phyloP scores from a whole-genome alignment of 805 yeast genomes.

The Candida piceae region DNA sequence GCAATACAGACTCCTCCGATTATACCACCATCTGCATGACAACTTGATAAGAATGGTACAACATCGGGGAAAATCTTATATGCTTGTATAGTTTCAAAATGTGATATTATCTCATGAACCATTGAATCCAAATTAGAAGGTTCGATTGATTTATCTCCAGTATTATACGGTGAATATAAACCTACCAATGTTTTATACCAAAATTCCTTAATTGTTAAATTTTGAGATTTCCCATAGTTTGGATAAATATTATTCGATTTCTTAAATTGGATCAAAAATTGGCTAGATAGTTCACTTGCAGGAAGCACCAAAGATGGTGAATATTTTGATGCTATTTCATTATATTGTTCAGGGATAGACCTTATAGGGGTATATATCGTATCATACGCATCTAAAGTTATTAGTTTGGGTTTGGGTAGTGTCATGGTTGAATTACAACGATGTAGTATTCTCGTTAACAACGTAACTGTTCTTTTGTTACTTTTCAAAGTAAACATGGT shows the following conservation, averaged over 20 bases:
- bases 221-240: constrained; percentile 51
- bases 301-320: constrained; percentile 31
- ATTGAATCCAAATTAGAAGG: constrained; percentile 22
- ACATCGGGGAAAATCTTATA: constrained; percentile 54
- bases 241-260: constrained; percentile 40
- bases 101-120: constrained; percentile 39
- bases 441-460: too few relatives aligned
- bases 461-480: too few relatives aligned
- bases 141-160: too few relatives aligned
- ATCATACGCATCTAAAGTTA: constrained; percentile 66
- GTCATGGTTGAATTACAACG: too few relatives aligned
- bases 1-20: constrained; percentile 37
- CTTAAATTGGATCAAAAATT: constrained; percentile 31
- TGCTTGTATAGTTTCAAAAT: constrained; percentile 47
- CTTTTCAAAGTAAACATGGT: too few relatives aligned
- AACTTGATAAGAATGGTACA: constrained; percentile 34
- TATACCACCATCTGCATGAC: constrained; percentile 12
- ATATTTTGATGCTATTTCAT: constrained; percentile 40
- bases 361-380: constrained; percentile 55
- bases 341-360: constrained; percentile 52
- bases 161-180: too few relatives aligned
- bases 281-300: constrained; percentile 19
- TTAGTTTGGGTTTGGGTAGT: constrained; percentile 34
- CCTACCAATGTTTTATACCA: constrained; percentile 45
- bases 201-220: constrained; percentile 41